Percentiles rank a stretch among this genome's conserved stretches.
These are phyloP conservation scores for Cucurbita ficifolia DNA, from an alignment of 306 rosid species.

Conservation along the genomic window DNA sequence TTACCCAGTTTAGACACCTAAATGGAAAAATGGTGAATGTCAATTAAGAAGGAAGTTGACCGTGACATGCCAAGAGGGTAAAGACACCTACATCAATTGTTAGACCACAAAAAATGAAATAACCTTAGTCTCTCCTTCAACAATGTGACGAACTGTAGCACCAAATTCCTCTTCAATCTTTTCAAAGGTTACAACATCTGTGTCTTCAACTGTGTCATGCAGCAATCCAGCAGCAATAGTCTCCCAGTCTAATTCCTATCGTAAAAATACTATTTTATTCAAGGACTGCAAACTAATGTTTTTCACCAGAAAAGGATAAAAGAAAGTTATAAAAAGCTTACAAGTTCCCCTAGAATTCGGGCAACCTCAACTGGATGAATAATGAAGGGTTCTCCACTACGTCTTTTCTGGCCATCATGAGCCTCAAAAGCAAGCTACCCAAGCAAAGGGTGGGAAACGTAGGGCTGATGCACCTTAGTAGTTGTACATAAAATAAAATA, in stretches of 20 bases:
- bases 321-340: conserved; percentile 28
- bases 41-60: conserved; percentile 10
- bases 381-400: conserved; percentile 98
- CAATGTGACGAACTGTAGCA: conserved; percentile 73
- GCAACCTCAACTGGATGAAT: conserved; percentile 99
- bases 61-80: background rate
- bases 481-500: conserved; percentile 9
- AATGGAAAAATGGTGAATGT: conserved; percentile 17
- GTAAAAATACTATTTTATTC: conserved; percentile 10
- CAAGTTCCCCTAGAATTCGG: conserved; percentile 87
- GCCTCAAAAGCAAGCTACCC: conserved; percentile 86
- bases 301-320: background rate
- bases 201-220: conserved; percentile 96
- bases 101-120: conserved; percentile 5
- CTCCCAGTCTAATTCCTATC: conserved; percentile 95
- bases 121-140: conserved; percentile 99
- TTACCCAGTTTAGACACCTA: conserved; percentile 96
- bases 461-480: background rate
- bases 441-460: background rate
- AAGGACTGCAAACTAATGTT: conserved; percentile 7
- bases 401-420: conserved; percentile 96
- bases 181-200: conserved; percentile 76
- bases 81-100: background rate
- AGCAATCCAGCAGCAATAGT: conserved; percentile 93
- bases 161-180: conserved; percentile 94